Percentiles rank a stretch among this genome's conserved stretches.
Evolutionary conservation across 768 basidiomycete genomes (phyloP).

Genomic region (Clitopilus passeckerianus): DNA sequence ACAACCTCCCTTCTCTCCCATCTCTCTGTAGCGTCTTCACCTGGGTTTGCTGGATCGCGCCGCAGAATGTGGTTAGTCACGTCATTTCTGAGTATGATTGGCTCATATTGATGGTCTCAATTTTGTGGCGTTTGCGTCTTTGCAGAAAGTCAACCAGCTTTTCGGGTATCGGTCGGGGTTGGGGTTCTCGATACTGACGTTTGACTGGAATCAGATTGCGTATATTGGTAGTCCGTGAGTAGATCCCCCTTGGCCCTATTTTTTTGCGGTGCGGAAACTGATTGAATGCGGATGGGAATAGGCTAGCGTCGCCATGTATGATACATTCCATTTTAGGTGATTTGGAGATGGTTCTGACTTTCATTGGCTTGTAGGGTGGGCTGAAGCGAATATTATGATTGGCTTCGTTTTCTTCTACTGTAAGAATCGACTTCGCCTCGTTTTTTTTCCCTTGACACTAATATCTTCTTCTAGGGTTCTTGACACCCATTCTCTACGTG

Average conservation of each 20-base stretch:
- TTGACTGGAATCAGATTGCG: constrained; percentile 67
- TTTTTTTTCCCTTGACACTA: background rate
- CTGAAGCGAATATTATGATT: constrained; percentile 61
- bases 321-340: background rate
- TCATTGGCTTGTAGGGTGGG: constrained; percentile 52
- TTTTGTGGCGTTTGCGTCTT: background rate
- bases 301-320: constrained; percentile 46
- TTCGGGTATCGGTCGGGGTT: constrained; percentile 46
- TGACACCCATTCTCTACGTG: constrained; percentile 44
- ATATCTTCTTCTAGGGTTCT: constrained; percentile 31
- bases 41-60: constrained; percentile 65
- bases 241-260: background rate
- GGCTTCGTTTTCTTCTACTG: constrained; percentile 68
- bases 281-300: constrained; percentile 7
- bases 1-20: background rate
- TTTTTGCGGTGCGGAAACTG: no score
- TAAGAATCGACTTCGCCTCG: constrained; percentile 16
- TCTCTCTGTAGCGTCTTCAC: constrained; percentile 32
- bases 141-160: constrained; percentile 49
- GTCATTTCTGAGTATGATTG: background rate
- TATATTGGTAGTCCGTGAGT: constrained; percentile 62
- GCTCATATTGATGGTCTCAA: background rate
- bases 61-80: constrained; percentile 44
- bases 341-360: constrained; percentile 8
- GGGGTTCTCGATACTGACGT: constrained; percentile 47